Percentiles rank a stretch among this genome's conserved stretches.
Conservation (phyloP, 345 rosid genomes). For the Corchorus capsularis region DNA sequence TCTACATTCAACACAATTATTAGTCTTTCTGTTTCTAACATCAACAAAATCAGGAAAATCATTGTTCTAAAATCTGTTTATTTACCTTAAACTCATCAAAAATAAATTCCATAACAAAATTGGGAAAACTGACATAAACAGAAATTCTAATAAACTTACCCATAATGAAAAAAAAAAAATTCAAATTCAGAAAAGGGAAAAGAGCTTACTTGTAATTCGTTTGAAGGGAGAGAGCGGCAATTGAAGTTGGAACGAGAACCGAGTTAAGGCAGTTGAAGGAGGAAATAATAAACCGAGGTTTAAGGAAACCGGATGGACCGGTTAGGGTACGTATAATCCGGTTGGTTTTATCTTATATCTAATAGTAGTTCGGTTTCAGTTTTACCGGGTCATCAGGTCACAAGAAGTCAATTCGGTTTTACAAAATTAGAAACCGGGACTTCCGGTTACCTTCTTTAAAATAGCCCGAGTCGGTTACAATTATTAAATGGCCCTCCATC, state of each 20-base stretch:
- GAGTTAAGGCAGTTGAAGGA: constrained; percentile 18
- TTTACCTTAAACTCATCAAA: constrained; percentile 1
- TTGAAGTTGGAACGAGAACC: constrained; percentile 3
- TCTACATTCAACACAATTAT: not conserved
- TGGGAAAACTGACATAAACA: not conserved
- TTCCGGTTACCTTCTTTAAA: not conserved
- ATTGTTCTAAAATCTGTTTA: not conserved
- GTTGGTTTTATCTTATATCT: not conserved
- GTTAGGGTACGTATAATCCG: constrained; percentile 17
- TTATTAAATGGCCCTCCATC: not conserved
- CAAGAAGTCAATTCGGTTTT: not conserved
- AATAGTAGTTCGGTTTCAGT: not conserved
- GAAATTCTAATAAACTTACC: not conserved
- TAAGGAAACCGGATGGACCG: constrained; percentile 19
- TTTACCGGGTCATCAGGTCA: not conserved
- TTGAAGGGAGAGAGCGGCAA: constrained; percentile 25
- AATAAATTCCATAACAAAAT: not conserved
- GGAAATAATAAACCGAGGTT: constrained; percentile 8
- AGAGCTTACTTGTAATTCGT: constrained; percentile 27
- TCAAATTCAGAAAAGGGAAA: not conserved
- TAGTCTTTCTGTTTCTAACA: not conserved
- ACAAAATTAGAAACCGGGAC: not conserved
- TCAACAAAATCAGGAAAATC: not conserved
- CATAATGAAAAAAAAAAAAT: not conserved
- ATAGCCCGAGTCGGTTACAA: not conserved